Base-by-base conservation (phyloP, 2,329 filamentous ascomycete genomes). In the Rasamsonia emersonii region DNA sequence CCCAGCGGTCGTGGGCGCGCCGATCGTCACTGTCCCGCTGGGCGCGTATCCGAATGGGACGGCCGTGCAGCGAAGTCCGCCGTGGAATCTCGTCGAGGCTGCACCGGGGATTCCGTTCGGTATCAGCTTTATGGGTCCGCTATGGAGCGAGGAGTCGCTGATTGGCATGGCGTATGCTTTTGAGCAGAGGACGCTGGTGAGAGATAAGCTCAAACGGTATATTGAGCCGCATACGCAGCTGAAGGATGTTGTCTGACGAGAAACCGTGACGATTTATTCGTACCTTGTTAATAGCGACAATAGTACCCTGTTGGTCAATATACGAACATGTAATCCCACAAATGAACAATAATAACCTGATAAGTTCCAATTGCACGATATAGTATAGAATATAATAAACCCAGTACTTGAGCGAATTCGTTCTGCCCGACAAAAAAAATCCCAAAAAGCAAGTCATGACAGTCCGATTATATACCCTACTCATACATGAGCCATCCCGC, bases 161-260 rank as follows among this genome's bases (percentile, higher is more conserved):
- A 72, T 84, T 36, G 73, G 71, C 0, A 68, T 77, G 47, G 79
- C 77, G 5, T 82, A 79, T 61, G 77, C 75, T 3, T 82, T 75
- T 54, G 79, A 85, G 60, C 74, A 80, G 58, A 59, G 64, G 40
- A 79, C 69, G 3, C 53, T 57, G 45, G 59, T 65, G 8, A 57
- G 73, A 29, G 44, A 54, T 24, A 62, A 61, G 38, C 55, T 71
- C 2, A 56, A 62, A 52, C 67, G 69, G 18, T 68, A 68, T 40
- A 43, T 74, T 8, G 44, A 57, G 42, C 70, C 70, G 0, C 62
- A 49, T 24, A 63, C 60, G n/a, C 67, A 72, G 47, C 39, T 73
- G 33, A 47, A 32, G 13, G 59, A 68, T 56, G 52, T 69, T 8
- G 38, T 68, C 26, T 29, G 13, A 29, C 13, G 13, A 8, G 20